Evolutionary conservation across 768 basidiomycete genomes (phyloP), one percentile per base, ranked within the genome.

Genomic region (Mrakia frigida): DNA sequence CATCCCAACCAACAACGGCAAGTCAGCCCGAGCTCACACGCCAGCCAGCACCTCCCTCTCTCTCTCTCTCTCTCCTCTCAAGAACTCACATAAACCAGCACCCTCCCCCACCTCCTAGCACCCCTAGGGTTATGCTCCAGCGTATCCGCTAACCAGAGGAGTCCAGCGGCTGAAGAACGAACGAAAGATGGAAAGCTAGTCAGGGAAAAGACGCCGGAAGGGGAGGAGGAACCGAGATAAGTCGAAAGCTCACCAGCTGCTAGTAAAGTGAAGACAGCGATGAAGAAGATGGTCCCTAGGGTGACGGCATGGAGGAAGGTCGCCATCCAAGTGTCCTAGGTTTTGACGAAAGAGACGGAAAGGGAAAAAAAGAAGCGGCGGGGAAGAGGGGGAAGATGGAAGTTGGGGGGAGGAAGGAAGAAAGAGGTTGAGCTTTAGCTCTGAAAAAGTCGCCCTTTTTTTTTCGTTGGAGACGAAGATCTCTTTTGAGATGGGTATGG

Each of bases 221-320:
- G 28, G 14, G 53, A 68, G 50, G 43, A 71, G 28, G 25, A 31
- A 37, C 56, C 31, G 56, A 52, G 69, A 28, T 10, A 25, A n/a
- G n/a, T n/a, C n/a, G 56, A 56, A 7, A 56, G 56, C 72, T 23
- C 56, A 69, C 72, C 65, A 50, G 65, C 33, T 31, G 70, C 35
- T 41, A 71, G 56, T 35, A 73, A 53, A 61, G 52, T 39, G 76
- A 77, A 69, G 35, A n/a, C 39, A 52, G 6, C 63, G 41, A 67
- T 37, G 25, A 35, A 39, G 52, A 59, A 87, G 87, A 82, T 87
- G 86, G 70, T 80, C 59, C 83, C 87, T 87, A 83, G 84, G 85
- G 81, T 86, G 83, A 74, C 35, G 83, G 85, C 83, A 83, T 86
- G 86, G 74, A 85, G 84, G 78, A 84, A 82, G 81, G 84, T 83